phyloP scores from a whole-genome alignment of 306 rosid species.

The Prunus padus region DNA sequence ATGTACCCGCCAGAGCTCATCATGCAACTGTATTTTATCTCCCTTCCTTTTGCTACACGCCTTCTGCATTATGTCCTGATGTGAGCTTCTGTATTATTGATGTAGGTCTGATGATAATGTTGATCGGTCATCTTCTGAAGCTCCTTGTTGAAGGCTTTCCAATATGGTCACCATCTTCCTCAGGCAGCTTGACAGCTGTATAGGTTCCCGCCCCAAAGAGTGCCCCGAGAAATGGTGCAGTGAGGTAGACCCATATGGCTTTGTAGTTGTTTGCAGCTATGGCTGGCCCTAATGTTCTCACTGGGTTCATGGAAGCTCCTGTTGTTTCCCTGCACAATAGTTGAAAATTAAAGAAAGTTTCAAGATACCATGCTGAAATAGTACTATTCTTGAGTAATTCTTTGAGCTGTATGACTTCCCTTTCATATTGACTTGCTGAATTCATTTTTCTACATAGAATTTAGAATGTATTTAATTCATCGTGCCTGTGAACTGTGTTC shows the following conservation, averaged over 20 bases:
- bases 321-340: conserved; percentile 51
- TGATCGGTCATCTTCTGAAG: conserved; percentile 53
- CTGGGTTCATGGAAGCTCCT: conserved; percentile 92
- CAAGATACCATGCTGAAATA: neutral
- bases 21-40: neutral
- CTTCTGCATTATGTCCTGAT: conserved; percentile 15
- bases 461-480: neutral
- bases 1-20: conserved; percentile 11
- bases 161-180: conserved; percentile 40
- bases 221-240: conserved; percentile 83
- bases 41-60: neutral
- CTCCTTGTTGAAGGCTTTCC: conserved; percentile 45
- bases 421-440: neutral
- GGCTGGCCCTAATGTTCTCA: conserved; percentile 87
- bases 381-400: too few species aligned
- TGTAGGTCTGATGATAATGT: conserved; percentile 10
- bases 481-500: neutral
- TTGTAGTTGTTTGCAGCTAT: conserved; percentile 72
- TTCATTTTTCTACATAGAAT: neutral
- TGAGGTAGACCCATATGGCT: conserved; percentile 80
- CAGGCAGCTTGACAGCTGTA: conserved; percentile 65
- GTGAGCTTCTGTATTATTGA: conserved; percentile 3
- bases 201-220: conserved; percentile 75
- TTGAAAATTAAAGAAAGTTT: conserved; percentile 1
- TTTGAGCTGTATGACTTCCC: neutral